Evolutionary conservation across 768 basidiomycete species (phyloP), one percentile per base, ranked within the genome.

Genomic region (Trametes cubensis): DNA sequence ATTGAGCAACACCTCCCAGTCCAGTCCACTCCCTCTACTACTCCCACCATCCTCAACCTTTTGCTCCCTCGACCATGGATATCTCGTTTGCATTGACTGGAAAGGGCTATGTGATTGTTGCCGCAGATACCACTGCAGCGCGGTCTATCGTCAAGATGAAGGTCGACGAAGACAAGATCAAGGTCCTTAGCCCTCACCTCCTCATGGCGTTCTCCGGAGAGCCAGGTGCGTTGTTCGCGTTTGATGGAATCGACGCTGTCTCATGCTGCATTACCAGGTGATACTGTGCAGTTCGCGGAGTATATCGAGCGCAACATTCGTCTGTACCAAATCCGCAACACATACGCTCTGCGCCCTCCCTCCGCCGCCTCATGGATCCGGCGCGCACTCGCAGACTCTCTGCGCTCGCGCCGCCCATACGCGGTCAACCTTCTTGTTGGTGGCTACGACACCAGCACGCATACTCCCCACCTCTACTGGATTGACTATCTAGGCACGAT

Each of bases 131-230:
- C 8, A 92, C 88, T 15, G 86, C 94, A 8, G 86, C 89, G 4
- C 84, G 93, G 67, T 97, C 94, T 34, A 93, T 99, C 76, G 88
- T 98, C 73, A 96, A 95, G 79, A 97, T 98, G 94, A 97, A 98
- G 80, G 74, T 82, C 40, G 94, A 97, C 76, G 92, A 93, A 78
- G 95, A 98, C 82, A 98, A 98, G 80, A 93, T 96, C 81, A 94
- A 95, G 76, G 81, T 84, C 23, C 82, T 99, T 45, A 88, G 92
- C 64, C 88, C 94, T 25, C 93, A 97, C 75, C 79, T 98, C 38
- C 83, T 95, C 72, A 96, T 99, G 94, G 88, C 94, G 0, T 94
- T 89, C 75, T 92, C 92, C 65, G 95, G 95, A 66, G 95, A 97
- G 75, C 92, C 95, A 77, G 94, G 94, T 86, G 61, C 58, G 81